Conservation (phyloP, 192 early-diverging fungal species). For the Umbelopsis ramanniana region DNA sequence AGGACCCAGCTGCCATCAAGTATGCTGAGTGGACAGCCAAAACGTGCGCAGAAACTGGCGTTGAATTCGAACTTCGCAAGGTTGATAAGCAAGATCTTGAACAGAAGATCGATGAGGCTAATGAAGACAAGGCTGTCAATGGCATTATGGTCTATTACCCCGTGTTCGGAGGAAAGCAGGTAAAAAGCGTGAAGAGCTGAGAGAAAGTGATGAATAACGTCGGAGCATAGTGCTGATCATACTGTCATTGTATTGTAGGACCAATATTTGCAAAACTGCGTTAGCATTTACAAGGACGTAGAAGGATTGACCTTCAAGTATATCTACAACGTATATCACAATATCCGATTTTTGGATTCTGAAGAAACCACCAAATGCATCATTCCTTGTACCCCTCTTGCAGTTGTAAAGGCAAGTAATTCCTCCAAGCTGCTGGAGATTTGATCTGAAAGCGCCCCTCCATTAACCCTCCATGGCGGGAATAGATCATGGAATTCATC, state of each 20-base stretch:
- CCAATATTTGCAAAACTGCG: slow-evolving; percentile 91
- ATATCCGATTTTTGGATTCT: slow-evolving; percentile 79
- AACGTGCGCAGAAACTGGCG: slow-evolving; percentile 87
- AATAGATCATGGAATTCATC: slow-evolving; percentile 89
- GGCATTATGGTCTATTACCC: slow-evolving; percentile 99
- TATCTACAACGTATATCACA: slow-evolving; percentile 94
- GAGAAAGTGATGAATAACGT: neutral
- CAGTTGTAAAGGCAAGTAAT: slow-evolving; percentile 82
- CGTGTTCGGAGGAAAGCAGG: slow-evolving; percentile 91
- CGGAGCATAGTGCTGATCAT: neutral
- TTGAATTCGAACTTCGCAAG: slow-evolving; percentile 89
- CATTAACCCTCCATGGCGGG: neutral
- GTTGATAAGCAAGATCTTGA: slow-evolving; percentile 85
- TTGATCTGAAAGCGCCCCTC: neutral
- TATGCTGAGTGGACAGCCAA: slow-evolving; percentile 97
- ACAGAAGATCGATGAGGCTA: slow-evolving; percentile 83
- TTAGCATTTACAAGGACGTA: slow-evolving; percentile 90
- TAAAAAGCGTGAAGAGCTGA: slow-evolving; percentile 20
- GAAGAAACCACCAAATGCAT: slow-evolving; percentile 89
- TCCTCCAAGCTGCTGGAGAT: neutral
- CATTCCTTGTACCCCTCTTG: slow-evolving; percentile 98
- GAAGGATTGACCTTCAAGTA: slow-evolving; percentile 96
- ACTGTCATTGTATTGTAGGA: slow-evolving; percentile 57
- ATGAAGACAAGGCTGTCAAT: slow-evolving; percentile 81
- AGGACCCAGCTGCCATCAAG: slow-evolving; percentile 88